These are phyloP conservation scores for Zygosaccharomyces sapae DNA, from an alignment of 1,139 yeast genomes.

Conservation along the genomic window DNA sequence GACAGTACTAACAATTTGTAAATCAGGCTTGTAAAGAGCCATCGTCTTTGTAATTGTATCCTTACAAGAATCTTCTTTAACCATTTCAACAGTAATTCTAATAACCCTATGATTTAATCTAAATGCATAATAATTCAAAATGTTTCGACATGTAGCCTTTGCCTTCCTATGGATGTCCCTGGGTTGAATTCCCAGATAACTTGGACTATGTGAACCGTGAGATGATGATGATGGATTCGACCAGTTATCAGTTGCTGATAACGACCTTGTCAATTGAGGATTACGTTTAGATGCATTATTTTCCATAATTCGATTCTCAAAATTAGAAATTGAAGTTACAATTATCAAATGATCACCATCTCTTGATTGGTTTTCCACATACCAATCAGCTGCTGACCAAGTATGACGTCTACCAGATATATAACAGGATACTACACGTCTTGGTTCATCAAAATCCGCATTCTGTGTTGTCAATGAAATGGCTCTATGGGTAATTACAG, in stretches of 20 bases:
- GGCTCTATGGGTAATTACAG: slow-evolving; percentile 49
- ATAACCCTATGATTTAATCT: slow-evolving; percentile 40
- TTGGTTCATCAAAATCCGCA: slow-evolving; percentile 38
- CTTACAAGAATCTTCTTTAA: slow-evolving; percentile 41
- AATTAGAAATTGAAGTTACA: slow-evolving; percentile 41
- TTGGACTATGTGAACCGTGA: slow-evolving; percentile 7
- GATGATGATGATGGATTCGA: slow-evolving; percentile 12
- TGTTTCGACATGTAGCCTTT: slow-evolving; percentile 40
- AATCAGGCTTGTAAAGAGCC: slow-evolving; percentile 52
- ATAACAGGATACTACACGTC: slow-evolving; percentile 53
- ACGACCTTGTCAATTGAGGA: slow-evolving; percentile 4
- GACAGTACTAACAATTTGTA: slow-evolving; percentile 43
- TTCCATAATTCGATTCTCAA: slow-evolving; percentile 24
- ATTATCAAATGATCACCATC: slow-evolving; percentile 66
- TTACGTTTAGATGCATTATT: slow-evolving; percentile 6
- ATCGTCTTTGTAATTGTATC: slow-evolving; percentile 50
- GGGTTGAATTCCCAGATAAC: slow-evolving; percentile 15
- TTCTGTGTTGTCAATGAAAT: slow-evolving; percentile 47
- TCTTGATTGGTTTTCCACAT: slow-evolving; percentile 47
- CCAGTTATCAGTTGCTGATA: slow-evolving; percentile 6
- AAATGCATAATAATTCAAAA: slow-evolving; percentile 42
- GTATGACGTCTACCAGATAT: slow-evolving; percentile 63
- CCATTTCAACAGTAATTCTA: slow-evolving; percentile 55
- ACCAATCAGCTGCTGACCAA: slow-evolving; percentile 71
- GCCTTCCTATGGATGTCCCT: slow-evolving; percentile 35